Evolutionary conservation across 2,329 filamentous ascomycete species (phyloP), one percentile per base, ranked within the genome.

Genomic region (Venturia pyrina): DNA sequence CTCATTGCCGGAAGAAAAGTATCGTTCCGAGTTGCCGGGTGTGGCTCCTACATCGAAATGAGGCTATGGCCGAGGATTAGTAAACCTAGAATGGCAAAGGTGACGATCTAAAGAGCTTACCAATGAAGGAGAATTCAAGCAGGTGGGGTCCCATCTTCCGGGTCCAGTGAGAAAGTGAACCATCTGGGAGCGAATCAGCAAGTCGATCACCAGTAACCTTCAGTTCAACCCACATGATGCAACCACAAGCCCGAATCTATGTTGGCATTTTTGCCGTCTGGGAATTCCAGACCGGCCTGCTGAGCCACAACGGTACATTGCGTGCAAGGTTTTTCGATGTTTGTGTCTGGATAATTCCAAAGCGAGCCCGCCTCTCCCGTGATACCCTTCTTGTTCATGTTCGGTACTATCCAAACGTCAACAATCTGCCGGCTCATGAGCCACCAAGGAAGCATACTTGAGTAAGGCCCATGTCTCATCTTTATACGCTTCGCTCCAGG

Each of bases 201-300:
- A 40, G 1, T 1, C 7, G 5, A 17, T 50, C 17, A 34, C 11
- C 15, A 44, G 3, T 50, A 4, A n/a, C 3, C 21, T 21, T 44
- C 19, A 10, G 17, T n/a, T n/a, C 32, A n/a, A 37, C 28, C 50
- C 24, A 63, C 61, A 44, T 63, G 61, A 48, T 63, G 61, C 3
- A 86, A 8, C 44, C 34, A 44, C 10, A 59, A 11, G 1, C 44
- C 50, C 2, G 24, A n/a, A 46, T 56, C 44, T 32, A 59, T 43
- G 32, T 65, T 65, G 2, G 64, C 64, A 28, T 65, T 65, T 13
- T 61, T 62, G 10, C 64, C 64, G 32, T 65, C 44, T n/a, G 50
- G 53, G 34, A 65, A 65, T n/a, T 65, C 64, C 3, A 65, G 34
- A 17, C 64, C 64, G 40, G 64, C 64, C 24, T 44, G 50, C 40